These are phyloP conservation scores for Calonectria multiphialidica DNA, from an alignment of 2,329 filamentous ascomycete genomes.

Conservation along the genomic window DNA sequence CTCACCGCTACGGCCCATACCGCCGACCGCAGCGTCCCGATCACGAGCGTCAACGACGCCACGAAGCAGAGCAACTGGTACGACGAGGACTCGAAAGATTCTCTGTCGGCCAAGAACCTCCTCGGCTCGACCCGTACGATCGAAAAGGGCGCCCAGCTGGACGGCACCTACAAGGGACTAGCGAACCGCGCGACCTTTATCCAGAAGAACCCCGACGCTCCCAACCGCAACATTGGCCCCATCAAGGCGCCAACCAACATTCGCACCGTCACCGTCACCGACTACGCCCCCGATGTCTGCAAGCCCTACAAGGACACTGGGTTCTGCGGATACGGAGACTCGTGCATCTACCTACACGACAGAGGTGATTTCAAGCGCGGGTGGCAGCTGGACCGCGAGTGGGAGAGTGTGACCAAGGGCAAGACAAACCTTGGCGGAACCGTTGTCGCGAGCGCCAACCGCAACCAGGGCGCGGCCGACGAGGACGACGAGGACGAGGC, in stretches of 20 bases:
- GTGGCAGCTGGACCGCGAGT: conserved; percentile 95
- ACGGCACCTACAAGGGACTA: conserved; percentile 83
- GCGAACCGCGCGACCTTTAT: conserved; percentile 82
- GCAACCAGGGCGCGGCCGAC: conserved; percentile 50
- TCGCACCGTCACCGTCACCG: conserved; percentile 88
- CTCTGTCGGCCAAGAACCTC: conserved; percentile 63
- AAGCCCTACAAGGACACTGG: conserved; percentile 87
- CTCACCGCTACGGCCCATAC: conserved; percentile 66
- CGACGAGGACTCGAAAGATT: conserved; percentile 74
- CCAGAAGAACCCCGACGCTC: conserved; percentile 82
- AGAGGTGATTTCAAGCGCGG: conserved; percentile 88
- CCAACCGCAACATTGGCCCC: conserved; percentile 80
- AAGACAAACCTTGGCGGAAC: conserved; percentile 73
- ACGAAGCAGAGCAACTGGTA: conserved; percentile 93
- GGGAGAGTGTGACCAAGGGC: conserved; percentile 86
- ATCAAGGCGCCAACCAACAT: conserved; percentile 92
- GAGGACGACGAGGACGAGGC: conserved; percentile 73
- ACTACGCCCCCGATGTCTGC: conserved; percentile 93
- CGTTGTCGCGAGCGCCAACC: conserved; percentile 70
- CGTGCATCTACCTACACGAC: conserved; percentile 82
- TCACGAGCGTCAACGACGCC: conserved; percentile 83
- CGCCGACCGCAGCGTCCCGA: conserved; percentile 71
- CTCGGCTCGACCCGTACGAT: conserved; percentile 66
- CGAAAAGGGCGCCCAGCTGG: conserved; percentile 52
- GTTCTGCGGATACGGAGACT: conserved; percentile 48